Conservation (phyloP, 139 green algal species). For the Parachlorella kessleri region DNA sequence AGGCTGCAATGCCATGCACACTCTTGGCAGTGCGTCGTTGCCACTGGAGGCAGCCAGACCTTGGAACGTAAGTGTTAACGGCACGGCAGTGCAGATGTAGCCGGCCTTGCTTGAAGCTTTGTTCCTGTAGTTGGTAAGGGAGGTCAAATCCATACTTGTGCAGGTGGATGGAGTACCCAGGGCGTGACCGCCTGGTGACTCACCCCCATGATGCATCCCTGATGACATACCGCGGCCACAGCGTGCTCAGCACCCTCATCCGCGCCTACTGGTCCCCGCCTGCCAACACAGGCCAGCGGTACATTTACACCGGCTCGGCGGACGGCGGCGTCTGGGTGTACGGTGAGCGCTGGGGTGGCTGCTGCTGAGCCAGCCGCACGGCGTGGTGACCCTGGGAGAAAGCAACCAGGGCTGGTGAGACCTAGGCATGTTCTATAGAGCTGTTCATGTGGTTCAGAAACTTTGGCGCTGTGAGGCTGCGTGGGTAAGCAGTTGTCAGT, state of each 20-base stretch:
- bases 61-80: too few species aligned
- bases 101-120: too few species aligned
- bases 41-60: too few species aligned
- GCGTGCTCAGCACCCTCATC: constrained; percentile 91
- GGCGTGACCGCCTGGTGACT: constrained; percentile 49
- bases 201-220: constrained; percentile 88
- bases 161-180: constrained; percentile 88
- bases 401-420: not conserved
- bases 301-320: constrained; percentile 86
- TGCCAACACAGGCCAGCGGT: constrained; percentile 85
- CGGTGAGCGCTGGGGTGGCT: constrained; percentile 2
- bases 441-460: too few species aligned
- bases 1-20: too few species aligned
- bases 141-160: too few species aligned
- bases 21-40: too few species aligned
- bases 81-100: too few species aligned
- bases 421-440: too few species aligned
- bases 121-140: too few species aligned
- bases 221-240: constrained; percentile 88
- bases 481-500: too few species aligned
- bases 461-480: too few species aligned
- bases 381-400: not conserved
- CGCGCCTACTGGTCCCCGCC: constrained; percentile 85
- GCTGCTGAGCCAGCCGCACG: not conserved
- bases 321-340: constrained; percentile 77